Percentiles rank a stretch among this genome's conserved stretches.
These are phyloP conservation scores for Puccinia novopanici DNA, from an alignment of 1,284 basidiomycete species.

Conservation along the genomic window DNA sequence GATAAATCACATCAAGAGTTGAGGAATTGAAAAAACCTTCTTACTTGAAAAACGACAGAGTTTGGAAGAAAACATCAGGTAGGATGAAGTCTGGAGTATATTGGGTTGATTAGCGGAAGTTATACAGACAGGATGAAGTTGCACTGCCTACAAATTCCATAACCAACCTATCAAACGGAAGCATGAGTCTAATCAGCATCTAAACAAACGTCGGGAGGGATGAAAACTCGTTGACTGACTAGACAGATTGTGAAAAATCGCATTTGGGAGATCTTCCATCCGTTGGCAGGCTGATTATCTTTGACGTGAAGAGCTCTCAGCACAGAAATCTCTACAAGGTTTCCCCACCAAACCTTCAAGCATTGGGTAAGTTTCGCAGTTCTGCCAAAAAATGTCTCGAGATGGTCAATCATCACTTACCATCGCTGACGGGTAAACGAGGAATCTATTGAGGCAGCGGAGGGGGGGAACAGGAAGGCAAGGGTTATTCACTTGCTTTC, in stretches of 20 bases:
- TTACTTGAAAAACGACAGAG: constrained; percentile 47
- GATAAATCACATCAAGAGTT: background rate
- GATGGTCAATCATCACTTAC: background rate
- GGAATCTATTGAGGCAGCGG: constrained; percentile 10
- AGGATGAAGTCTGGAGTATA: constrained; percentile 35
- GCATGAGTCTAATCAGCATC: background rate
- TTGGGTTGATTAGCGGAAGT: background rate
- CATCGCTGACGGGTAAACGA: constrained; percentile 47
- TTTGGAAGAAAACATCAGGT: constrained; percentile 47
- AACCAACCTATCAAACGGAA: constrained; percentile 18
- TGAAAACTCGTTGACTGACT: constrained; percentile 2
- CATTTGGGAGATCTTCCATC: constrained; percentile 49
- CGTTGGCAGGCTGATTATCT: constrained; percentile 33
- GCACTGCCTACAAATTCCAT: constrained; percentile 39
- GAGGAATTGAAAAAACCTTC: background rate
- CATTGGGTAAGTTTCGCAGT: background rate
- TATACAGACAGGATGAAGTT: background rate
- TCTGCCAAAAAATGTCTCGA: background rate
- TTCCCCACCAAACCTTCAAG: constrained; percentile 49
- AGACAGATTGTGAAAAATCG: constrained; percentile 31
- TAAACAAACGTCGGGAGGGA: background rate
- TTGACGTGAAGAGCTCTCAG: constrained; percentile 36
- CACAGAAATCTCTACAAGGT: constrained; percentile 42
- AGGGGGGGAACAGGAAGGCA: background rate
- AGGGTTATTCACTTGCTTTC: background rate